These are phyloP conservation scores for Albugo laibachii DNA, from an alignment of 352 stramenopile genomes.

Conservation along the genomic window DNA sequence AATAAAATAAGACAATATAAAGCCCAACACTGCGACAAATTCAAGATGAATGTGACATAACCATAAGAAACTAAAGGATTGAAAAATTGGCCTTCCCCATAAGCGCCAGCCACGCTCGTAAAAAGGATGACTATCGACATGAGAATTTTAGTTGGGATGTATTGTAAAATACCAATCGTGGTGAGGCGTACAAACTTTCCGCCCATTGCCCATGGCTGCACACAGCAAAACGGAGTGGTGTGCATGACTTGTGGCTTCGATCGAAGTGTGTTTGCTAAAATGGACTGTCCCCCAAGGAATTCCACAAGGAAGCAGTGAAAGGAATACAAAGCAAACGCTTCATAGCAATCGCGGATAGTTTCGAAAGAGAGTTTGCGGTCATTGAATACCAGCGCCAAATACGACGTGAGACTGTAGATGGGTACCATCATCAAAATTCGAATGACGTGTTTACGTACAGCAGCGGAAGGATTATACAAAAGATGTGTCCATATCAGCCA, in stretches of 20 bases:
- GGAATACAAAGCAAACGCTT: slow-evolving; percentile 86
- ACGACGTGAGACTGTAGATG: slow-evolving; percentile 83
- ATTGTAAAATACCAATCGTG: slow-evolving; percentile 85
- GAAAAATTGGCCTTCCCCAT: slow-evolving; percentile 76
- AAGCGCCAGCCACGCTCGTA: slow-evolving; percentile 66
- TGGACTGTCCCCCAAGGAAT: slow-evolving; percentile 67
- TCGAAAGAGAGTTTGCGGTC: slow-evolving; percentile 80
- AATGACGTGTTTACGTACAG: slow-evolving; percentile 83
- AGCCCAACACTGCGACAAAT: slow-evolving; percentile 79
- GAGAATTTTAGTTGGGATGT: slow-evolving; percentile 80
- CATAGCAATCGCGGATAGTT: slow-evolving; percentile 83
- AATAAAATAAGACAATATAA: slow-evolving; percentile 89
- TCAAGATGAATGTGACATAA: slow-evolving; percentile 84
- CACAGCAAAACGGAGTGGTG: slow-evolving; percentile 70
- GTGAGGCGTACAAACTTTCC: slow-evolving; percentile 84
- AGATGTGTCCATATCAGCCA: slow-evolving; percentile 81
- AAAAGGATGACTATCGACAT: slow-evolving; percentile 78
- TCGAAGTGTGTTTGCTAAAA: slow-evolving; percentile 64
- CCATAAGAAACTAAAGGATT: slow-evolving; percentile 65
- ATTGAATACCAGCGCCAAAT: slow-evolving; percentile 79
- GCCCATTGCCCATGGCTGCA: slow-evolving; percentile 81
- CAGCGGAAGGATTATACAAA: slow-evolving; percentile 60
- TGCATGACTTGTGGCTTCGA: slow-evolving; percentile 74
- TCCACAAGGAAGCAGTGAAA: slow-evolving; percentile 87
- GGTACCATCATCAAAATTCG: slow-evolving; percentile 89